Evolutionary conservation across 306 rosid genomes (phyloP).

Genomic region (Malus fusca): DNA sequence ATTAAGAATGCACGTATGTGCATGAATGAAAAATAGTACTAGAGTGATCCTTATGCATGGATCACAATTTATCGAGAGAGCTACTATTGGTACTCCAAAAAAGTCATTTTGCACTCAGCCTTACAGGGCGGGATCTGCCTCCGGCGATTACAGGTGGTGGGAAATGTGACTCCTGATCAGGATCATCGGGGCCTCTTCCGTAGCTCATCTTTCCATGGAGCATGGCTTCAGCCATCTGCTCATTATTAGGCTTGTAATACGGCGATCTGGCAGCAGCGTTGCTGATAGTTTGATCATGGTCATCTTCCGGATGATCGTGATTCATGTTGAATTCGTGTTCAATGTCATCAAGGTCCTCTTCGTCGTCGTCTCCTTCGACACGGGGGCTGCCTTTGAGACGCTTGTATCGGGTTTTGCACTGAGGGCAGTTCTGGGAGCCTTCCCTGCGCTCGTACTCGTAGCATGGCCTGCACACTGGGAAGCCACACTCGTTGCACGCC

Average conservation of each 20-base stretch:
- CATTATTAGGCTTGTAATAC: slow-evolving; percentile 27
- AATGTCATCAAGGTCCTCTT: slow-evolving; percentile 87
- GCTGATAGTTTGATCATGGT: slow-evolving; percentile 16
- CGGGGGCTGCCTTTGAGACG: slow-evolving; percentile 98
- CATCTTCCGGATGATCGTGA: slow-evolving; percentile 24
- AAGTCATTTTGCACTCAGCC: not conserved
- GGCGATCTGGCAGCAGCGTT: not conserved
- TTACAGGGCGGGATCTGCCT: slow-evolving; percentile 31
- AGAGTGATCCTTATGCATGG: not conserved
- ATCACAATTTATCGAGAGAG: not conserved
- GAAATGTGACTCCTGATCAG: slow-evolving; percentile 37
- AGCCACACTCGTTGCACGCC: slow-evolving; percentile 96
- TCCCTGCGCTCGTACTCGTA: slow-evolving; percentile 93
- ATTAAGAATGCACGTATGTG: not conserved
- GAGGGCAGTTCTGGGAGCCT: slow-evolving; percentile 88
- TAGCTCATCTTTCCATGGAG: slow-evolving; percentile 71
- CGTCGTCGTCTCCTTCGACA: slow-evolving; percentile 91
- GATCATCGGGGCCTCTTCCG: slow-evolving; percentile 58
- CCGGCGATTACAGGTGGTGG: slow-evolving; percentile 50
- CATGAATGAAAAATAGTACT: not conserved
- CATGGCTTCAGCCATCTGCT: slow-evolving; percentile 70
- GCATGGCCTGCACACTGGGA: slow-evolving; percentile 90
- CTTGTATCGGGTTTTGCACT: slow-evolving; percentile 86
- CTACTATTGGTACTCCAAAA: not conserved
- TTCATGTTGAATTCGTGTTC: slow-evolving; percentile 74